Evolutionary conservation across 352 stramenopile genomes (phyloP), one percentile per base, ranked within the genome.

Genomic region (Phytophthora fragariae): DNA sequence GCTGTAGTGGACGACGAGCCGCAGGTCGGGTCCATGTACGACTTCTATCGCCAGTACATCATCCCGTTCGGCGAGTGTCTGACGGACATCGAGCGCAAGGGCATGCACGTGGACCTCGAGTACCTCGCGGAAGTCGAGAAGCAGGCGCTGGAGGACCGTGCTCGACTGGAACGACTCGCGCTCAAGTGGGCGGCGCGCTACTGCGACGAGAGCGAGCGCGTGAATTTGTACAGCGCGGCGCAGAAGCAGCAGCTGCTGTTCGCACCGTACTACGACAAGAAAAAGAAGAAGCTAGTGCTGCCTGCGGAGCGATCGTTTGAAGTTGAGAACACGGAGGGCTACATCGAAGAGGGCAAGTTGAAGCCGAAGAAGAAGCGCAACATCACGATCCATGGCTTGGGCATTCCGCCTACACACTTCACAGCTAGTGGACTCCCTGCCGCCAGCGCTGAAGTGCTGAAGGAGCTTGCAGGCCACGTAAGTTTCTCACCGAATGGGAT

Each of bases 181-280:
- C 76, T 97, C 10, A 75, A 94, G 21, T 99, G 98, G 98, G 97
- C 95, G 0, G 79, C 68, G 8, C 77, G 93, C 33, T 98, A 99
- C 64, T 98, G 96, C 53, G 84, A 94, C 0, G 97, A 99, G 68
- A 93, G 95, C n/a, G 71, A 97, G n/a, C 91, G 92, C 17, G 93
- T 99, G 61, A 99, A 99, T 80, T 79, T 98, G 24, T 97, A 93
- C 62, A 98, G 90, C 52, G 89, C 94, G 2, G 76, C 89, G 8
- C 98, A 99, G 77, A 95, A 99, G 50, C 87, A 96, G 73, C 98
- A 98, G 6, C 82, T 99, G 66, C 84, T 99, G n/a, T 99, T 99
- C 71, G 98, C 97, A 15, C 90, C 90, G 21, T 95, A 95, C 44
- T 77, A 75, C 3, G 85, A 96, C 56, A 64, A 82, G 4, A 92